Base-by-base conservation (phyloP, 805 yeast species). In the Teunomyces aglyptinius region DNA sequence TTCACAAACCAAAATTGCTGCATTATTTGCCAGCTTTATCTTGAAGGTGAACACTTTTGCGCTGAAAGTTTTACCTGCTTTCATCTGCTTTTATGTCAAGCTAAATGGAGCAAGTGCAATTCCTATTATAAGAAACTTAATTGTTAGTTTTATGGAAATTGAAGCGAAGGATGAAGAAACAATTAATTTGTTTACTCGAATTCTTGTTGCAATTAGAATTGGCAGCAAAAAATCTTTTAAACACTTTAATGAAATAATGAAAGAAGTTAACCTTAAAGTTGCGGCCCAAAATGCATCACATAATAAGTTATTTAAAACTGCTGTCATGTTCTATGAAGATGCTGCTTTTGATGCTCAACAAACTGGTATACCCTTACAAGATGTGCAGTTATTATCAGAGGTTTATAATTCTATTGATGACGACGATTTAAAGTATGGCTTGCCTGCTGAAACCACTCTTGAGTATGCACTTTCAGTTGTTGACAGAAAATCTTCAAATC, bases 351-450 rank as follows among this genome's bases (percentile, higher is more conserved):
- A 36, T n/a, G 6, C 16, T 10, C 33, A 12, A 11, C 19, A 7
- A 16, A 8, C 35, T 1, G 27, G 36, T 6, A 31, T 19, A n/a
- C 56, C 56, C 38, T 49, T 58, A 38, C 41, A 52, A 12, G 59
- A 58, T 5, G 36, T 33, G n/a, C 40, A 31, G 13, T 20, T 36
- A n/a, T 16, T 36, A 12, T 35, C 38, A n/a, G 44, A 45, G 1
- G 68, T 85, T 1, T 87, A 83, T 59, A 67, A 70, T 4, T 58
- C 73, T 0, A 67, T 89, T 3, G 81, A 77, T 42, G 89, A 85
- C 47, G 66, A 71, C 2, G 96, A 89, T 59, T 63, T 87, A 33
- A 59, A 78, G 4, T 73, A 75, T 52, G 95, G 95, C 0, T 62
- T 87, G 7, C 89, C 91, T 0, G 75, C 77, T 11, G 69, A 74